Evolutionary conservation across 345 rosid species (phyloP), one percentile per base, ranked within the genome.

Genomic region (Capsella bursapastoris): DNA sequence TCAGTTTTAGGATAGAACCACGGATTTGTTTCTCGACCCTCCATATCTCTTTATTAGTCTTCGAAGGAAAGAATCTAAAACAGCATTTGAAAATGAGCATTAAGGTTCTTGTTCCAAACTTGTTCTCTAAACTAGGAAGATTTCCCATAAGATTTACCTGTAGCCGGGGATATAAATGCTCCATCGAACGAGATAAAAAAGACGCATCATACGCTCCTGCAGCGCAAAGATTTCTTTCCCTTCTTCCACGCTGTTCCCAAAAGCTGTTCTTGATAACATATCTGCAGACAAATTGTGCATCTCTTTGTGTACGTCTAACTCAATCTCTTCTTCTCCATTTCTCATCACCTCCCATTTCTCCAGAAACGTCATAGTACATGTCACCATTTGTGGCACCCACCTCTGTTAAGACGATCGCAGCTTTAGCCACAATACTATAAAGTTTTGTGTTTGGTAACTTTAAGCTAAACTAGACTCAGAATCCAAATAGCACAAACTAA

Each of bases 191-290:
- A 67, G 57, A 38, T 86, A 77, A 65, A 83, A 79, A 14, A 91
- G 88, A 67, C 74, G 80, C 82, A 72, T 83, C 83, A 88, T 90
- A 47, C 84, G 81, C 77, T 93, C 96, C 61, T 91, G 98, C 32
- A 93, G 55, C 48, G 77, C 44, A 38, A 93, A 93, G 41, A 91
- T 84, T 2, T 66, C 83, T 47, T 86, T 87, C 31, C 98, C 97
- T 82, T 89, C 91, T 64, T 89, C 86, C 38, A 78, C 89, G 55
- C 80, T 86, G 82, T 95, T 91, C n/a, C 96, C 97, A 66, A 91
- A 91, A 66, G 93, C 93, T 22, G 95, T 89, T 77, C 88, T 84
- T 41, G 98, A 91, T 53, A 94, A 87, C 10, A 88, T 68, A 49
- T 91, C 92, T 32, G 88, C 91, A 9, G 93, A 84, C 25, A 91